Base-by-base conservation (phyloP, 1,284 basidiomycete genomes). In the Cystobasidiaceae sp. region DNA sequence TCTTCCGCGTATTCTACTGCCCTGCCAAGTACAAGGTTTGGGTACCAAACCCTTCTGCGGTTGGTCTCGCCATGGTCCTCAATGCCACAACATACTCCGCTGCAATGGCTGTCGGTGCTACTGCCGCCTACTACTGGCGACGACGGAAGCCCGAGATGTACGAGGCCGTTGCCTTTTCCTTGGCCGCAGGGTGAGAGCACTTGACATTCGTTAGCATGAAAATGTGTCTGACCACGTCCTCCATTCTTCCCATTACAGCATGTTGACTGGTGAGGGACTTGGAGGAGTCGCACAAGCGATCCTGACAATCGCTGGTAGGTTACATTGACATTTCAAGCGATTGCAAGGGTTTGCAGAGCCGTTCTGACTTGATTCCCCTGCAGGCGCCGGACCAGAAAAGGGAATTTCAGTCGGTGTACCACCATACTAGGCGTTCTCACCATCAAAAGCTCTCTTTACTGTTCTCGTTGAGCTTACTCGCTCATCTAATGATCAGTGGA, bases 261-360 rank as follows among this genome's bases (percentile, higher is more conserved):
- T 86, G 69, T 79, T 86, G 51, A 84, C 85, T 21, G 85, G 85
- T 43, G 85, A 86, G 73, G 85, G 85, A 74, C 79, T 86, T 41
- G 85, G 83, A 21, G 85, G 85, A 73, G 84, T 86, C 41, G 80
- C 86, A 73, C 83, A 83, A 70, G 85, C 85, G 25, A 75, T 74
- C 60, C 67, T 76, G 8, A 69, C 72, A 27, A 74, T 75, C 43
- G 66, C 68, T n/a, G n/a, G n/a, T n/a, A n/a, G n/a, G n/a, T n/a
- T n/a, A n/a, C n/a, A n/a, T n/a, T n/a, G n/a, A n/a, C n/a, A n/a
- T n/a, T n/a, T n/a, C n/a, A n/a, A n/a, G n/a, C n/a, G n/a, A 28
- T 39, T 39, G n/a, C 37, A 11, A n/a, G n/a, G 11, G 11, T n/a
- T 39, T n/a, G 37, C n/a, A n/a, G 37, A 39, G 37, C 11, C 37